Evolutionary conservation across 1,284 basidiomycete species (phyloP).

Genomic region (Trametes hirsuta): DNA sequence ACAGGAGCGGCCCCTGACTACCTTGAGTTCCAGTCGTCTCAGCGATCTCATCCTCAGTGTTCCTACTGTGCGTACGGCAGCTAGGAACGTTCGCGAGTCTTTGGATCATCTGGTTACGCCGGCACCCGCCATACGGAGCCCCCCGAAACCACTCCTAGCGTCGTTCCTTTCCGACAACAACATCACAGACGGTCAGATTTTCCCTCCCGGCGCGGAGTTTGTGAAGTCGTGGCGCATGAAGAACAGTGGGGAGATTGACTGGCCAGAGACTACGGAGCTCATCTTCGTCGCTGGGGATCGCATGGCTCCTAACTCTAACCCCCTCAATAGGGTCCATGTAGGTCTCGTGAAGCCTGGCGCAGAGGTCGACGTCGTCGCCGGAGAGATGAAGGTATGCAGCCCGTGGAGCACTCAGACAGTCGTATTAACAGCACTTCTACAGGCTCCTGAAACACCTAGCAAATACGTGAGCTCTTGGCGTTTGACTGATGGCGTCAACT

Average conservation of each 20-base stretch:
- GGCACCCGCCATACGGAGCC: not conserved
- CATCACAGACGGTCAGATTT: slow-evolving; percentile 73
- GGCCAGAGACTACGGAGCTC: slow-evolving; percentile 70
- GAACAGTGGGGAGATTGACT: slow-evolving; percentile 64
- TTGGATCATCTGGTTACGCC: slow-evolving; percentile 1
- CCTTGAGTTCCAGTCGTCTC: slow-evolving; percentile 12
- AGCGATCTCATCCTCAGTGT: slow-evolving; percentile 17
- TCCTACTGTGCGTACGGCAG: slow-evolving; percentile 2
- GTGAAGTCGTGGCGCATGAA: slow-evolving; percentile 79
- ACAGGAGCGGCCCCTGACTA: slow-evolving; percentile 10
- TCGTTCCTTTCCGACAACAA: slow-evolving; percentile 69
- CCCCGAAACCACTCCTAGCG: slow-evolving; percentile 45
- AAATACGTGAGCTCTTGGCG: slow-evolving; percentile 79
- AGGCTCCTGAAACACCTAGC: slow-evolving; percentile 76
- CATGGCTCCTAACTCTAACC: slow-evolving; percentile 41
- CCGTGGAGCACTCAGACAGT: not conserved
- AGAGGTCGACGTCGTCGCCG: slow-evolving; percentile 66
- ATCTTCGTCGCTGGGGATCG: slow-evolving; percentile 69
- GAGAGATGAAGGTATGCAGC: slow-evolving; percentile 67
- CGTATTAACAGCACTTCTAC: not conserved
- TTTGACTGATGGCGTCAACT: slow-evolving; percentile 59
- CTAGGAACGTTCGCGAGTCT: slow-evolving; percentile 8
- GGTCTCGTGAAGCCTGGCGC: slow-evolving; percentile 58
- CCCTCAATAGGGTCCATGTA: slow-evolving; percentile 45
- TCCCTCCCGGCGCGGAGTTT: slow-evolving; percentile 84